These are phyloP conservation scores for Phytophthora uliginosa DNA, from an alignment of 352 stramenopile species.

Conservation along the genomic window DNA sequence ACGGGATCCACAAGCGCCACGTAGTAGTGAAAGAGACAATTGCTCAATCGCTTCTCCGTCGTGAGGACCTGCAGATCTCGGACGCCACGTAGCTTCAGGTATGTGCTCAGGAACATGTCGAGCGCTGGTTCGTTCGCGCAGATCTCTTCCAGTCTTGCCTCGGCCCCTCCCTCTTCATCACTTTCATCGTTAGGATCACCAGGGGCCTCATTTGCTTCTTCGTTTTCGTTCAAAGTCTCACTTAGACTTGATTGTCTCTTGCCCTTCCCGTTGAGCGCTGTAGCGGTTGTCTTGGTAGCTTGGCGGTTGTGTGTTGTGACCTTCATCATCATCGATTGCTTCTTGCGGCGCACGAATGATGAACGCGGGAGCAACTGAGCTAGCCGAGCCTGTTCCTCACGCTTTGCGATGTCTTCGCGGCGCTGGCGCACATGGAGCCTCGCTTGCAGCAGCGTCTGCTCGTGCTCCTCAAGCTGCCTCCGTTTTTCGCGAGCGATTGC, in stretches of 20 bases:
- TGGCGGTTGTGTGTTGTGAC: constrained; percentile 40
- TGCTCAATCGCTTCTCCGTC: constrained; percentile 69
- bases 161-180: constrained; percentile 36
- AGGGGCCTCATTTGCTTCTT: constrained; percentile 12
- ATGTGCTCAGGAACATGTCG: constrained; percentile 70
- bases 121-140: constrained; percentile 62
- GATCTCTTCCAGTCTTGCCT: constrained; percentile 58
- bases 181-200: background rate
- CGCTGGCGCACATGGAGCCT: constrained; percentile 57
- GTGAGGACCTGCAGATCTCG: constrained; percentile 63
- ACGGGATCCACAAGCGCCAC: constrained; percentile 63
- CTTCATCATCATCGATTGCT: constrained; percentile 79
- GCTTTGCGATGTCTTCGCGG: constrained; percentile 65
- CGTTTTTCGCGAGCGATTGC: constrained; percentile 57
- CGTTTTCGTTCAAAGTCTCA: constrained; percentile 28
- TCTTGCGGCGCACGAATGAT: constrained; percentile 74
- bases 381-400: constrained; percentile 63
- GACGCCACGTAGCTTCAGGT: constrained; percentile 54
- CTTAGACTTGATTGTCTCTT: constrained; percentile 25
- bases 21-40: constrained; percentile 79
- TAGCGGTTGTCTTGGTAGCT: constrained; percentile 14
- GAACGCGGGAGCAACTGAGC: constrained; percentile 70
- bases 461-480: constrained; percentile 43
- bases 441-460: constrained; percentile 42
- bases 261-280: constrained; percentile 1